These are phyloP conservation scores for Lasiodiplodia hormozganensis DNA, from an alignment of 2,329 filamentous ascomycete genomes.

Conservation along the genomic window DNA sequence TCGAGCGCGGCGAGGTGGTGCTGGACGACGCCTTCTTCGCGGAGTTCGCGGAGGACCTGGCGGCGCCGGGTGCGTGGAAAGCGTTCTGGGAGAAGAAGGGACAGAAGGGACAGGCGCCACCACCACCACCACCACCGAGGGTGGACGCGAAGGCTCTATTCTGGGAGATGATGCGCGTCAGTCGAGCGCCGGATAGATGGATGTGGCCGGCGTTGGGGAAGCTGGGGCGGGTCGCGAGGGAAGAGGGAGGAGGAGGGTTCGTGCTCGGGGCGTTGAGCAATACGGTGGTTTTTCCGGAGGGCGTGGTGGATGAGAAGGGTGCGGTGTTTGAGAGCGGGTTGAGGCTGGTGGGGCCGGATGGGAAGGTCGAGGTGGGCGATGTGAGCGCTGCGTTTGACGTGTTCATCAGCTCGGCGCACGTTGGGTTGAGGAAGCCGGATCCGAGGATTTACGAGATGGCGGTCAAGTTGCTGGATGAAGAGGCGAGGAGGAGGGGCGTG, in stretches of 20 bases:
- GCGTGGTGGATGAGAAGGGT: constrained; percentile 69
- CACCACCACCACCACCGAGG: constrained; percentile 59
- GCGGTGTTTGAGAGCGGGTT: constrained; percentile 36
- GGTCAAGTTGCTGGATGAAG: constrained; percentile 50
- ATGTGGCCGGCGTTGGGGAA: constrained; percentile 83
- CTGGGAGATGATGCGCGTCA: constrained; percentile 86
- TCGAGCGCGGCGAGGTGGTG: constrained; percentile 83
- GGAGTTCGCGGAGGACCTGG: constrained; percentile 77
- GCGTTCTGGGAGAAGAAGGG: constrained; percentile 54
- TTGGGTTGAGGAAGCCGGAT: constrained; percentile 88
- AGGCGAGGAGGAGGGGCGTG: neutral
- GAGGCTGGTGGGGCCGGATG: neutral
- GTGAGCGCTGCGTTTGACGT: constrained; percentile 71
- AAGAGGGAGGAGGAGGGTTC: constrained; percentile 31
- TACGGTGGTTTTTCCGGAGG: constrained; percentile 83
- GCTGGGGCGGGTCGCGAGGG: constrained; percentile 50
- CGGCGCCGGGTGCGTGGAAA: constrained; percentile 70
- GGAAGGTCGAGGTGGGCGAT: neutral
- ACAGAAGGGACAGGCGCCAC: constrained; percentile 41
- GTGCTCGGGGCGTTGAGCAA: constrained; percentile 83
- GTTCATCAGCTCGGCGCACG: constrained; percentile 85
- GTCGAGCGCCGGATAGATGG: constrained; percentile 77
- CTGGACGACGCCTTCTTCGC: constrained; percentile 78
- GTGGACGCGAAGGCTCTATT: constrained; percentile 83
- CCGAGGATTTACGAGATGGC: constrained; percentile 80